Conservation (phyloP, 2,329 filamentous ascomycete genomes). For the Clathrospora elynae region DNA sequence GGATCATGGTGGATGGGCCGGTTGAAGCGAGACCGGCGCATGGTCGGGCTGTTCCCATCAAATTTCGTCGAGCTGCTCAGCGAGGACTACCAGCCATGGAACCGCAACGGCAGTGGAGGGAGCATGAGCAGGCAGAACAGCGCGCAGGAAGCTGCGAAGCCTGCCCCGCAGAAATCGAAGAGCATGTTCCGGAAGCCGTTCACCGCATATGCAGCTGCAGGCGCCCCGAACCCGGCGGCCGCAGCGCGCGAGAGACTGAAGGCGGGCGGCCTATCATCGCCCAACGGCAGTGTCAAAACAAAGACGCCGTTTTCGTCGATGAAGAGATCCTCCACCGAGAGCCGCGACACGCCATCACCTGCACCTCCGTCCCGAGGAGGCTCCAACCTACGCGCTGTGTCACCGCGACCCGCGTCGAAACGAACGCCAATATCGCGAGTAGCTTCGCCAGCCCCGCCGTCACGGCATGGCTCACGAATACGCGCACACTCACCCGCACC, state of each 20-base stretch:
- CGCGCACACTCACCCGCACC: constrained; percentile 37
- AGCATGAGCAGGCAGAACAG: constrained; percentile 58
- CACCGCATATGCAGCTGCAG: constrained; percentile 61
- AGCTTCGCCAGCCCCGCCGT: constrained; percentile 48
- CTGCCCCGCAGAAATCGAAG: constrained; percentile 55
- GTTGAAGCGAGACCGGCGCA: constrained; percentile 84
- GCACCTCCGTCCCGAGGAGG: constrained; percentile 27
- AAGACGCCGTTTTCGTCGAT: constrained; percentile 58
- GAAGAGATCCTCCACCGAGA: constrained; percentile 52
- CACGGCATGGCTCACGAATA: constrained; percentile 29
- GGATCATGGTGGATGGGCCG: constrained; percentile 98
- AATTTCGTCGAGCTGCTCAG: constrained; percentile 95
- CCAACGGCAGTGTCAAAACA: constrained; percentile 45
- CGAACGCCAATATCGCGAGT: constrained; percentile 42
- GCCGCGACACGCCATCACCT: constrained; percentile 40
- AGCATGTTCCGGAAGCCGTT: constrained; percentile 68
- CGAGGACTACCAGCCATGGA: constrained; percentile 79
- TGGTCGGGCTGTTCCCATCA: constrained; percentile 91
- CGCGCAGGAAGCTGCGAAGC: constrained; percentile 54
- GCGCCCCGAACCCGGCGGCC: constrained; percentile 50
- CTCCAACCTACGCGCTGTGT: constrained; percentile 47
- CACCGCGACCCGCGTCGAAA: constrained; percentile 47
- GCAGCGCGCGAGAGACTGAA: constrained; percentile 45
- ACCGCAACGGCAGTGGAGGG: constrained; percentile 57
- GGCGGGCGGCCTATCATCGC: constrained; percentile 36